These are phyloP conservation scores for Termitomyces sp. DNA, from an alignment of 768 basidiomycete species.

Conservation along the genomic window DNA sequence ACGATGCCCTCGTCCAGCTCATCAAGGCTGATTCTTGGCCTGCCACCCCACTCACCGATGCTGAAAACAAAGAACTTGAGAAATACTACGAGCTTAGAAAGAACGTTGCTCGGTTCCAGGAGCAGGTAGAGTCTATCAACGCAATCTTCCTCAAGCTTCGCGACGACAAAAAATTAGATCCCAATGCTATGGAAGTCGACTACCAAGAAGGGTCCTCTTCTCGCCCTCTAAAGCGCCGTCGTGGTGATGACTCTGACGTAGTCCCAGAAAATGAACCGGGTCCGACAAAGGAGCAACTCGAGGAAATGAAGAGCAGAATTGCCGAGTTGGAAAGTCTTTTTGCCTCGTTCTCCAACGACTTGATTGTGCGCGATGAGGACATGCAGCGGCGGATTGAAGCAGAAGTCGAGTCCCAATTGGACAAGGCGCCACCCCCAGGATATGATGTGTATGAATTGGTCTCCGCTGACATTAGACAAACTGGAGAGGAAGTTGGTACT, in stretches of 20 bases:
- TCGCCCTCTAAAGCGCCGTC: constrained; percentile 20
- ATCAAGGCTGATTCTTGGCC: constrained; percentile 25
- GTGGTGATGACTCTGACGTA: constrained; percentile 11
- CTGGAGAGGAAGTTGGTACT: constrained; percentile 15
- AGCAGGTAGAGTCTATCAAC: constrained; percentile 18
- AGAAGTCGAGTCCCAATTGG: constrained; percentile 15
- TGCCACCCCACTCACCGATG: constrained; percentile 14
- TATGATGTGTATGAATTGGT: not conserved
- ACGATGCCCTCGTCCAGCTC: constrained; percentile 12
- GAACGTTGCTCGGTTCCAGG: constrained; percentile 16
- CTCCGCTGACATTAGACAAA: constrained; percentile 12
- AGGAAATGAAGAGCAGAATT: not conserved
- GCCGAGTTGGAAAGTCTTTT: not conserved
- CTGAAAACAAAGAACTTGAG: constrained; percentile 13
- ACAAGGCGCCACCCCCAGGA: not conserved
- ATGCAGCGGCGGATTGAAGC: constrained; percentile 15
- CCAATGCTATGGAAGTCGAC: constrained; percentile 11
- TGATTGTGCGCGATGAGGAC: constrained; percentile 14
- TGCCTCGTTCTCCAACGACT: constrained; percentile 17
- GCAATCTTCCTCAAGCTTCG: constrained; percentile 10
- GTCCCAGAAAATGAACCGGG: not conserved
- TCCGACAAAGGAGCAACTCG: not conserved
- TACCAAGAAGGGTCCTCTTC: not conserved
- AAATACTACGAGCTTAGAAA: constrained; percentile 17
- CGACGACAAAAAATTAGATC: not conserved